Base-by-base conservation (phyloP, 352 stramenopile genomes). In the Globisporangium mamillatum region DNA sequence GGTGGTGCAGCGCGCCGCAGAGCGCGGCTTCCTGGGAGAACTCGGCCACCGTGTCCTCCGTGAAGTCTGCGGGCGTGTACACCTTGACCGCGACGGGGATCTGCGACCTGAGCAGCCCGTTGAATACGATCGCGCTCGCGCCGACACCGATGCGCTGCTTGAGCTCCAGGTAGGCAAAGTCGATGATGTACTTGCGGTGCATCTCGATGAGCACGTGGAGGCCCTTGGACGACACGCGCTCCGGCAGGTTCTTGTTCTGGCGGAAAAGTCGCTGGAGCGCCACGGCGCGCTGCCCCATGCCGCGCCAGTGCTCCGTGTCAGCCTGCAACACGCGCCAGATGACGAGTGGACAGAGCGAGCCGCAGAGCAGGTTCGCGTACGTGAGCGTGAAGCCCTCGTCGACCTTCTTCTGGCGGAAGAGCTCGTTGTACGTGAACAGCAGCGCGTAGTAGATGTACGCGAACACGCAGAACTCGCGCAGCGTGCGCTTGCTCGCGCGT, bases 161-260 rank as follows among this genome's bases (percentile, higher is more conserved):
- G 50, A 90, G 55, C 58, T 89, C 70, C 32, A 90, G 60, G 16
- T 85, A 85, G 1, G 82, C 82, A 66, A 90, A 90, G 68, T 90
- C 82, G 58, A 90, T 88, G 65, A 90, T 85, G 66, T 83, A 83
- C 68, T 89, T 89, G 67, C 81, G 80, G 63, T 90, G 80, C 81
- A 89, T 89, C 64, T 89, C 79, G 56, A 89, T 88, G 60, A 90
- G 71, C 50, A 90, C 78, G 46, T 90, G 81, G 16, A 90, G 74
- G 0, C 81, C 80, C n/a, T 87, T 77, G 3, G 81, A 86, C 29
- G 81, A 90, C 1, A 88, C 71, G 8, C 79, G 77, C 59, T 90
- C 80, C 0, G 70, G 71, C 10, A 88, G 69, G 34, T 75, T 75
- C 18, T 75, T 79, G 20, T 76, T 77, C 71, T 88, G 78, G 24